These are phyloP conservation scores for Calonectria naviculata DNA, from an alignment of 2,329 filamentous ascomycete species.

Conservation along the genomic window DNA sequence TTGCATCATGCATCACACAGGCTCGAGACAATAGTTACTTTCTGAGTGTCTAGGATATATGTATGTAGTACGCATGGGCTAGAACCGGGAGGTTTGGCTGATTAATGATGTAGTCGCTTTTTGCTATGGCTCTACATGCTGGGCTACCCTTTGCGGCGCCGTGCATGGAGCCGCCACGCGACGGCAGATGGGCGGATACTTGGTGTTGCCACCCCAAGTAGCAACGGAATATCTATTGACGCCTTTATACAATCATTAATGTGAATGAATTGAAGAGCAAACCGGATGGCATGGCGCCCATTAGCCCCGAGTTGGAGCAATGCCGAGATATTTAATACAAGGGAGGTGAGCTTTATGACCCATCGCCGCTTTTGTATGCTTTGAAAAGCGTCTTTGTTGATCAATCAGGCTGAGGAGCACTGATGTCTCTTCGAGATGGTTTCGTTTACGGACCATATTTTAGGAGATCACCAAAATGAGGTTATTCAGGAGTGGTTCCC, in stretches of 20 bases:
- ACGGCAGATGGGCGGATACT: background rate
- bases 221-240: no score
- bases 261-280: background rate
- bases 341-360: no score
- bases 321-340: no score
- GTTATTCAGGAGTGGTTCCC: conserved; percentile 3
- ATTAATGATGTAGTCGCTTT: background rate
- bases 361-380: no score
- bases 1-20: background rate
- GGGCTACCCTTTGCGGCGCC: conserved; percentile 7
- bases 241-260: background rate
- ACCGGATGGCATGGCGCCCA: no score
- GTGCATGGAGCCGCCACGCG: background rate
- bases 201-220: background rate
- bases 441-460: background rate
- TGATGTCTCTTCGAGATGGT: no score
- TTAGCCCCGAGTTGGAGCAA: no score
- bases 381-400: no score
- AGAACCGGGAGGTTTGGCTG: background rate
- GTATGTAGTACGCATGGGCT: background rate
- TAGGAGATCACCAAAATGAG: background rate
- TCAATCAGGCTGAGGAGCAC: background rate
- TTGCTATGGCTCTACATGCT: conserved; percentile 7
- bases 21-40: background rate
- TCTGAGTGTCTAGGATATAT: background rate